Percentiles rank a stretch among this genome's conserved stretches.
Evolutionary conservation across 140 eudicot species (phyloP).

Genomic region (Ambrosia hybrid): DNA sequence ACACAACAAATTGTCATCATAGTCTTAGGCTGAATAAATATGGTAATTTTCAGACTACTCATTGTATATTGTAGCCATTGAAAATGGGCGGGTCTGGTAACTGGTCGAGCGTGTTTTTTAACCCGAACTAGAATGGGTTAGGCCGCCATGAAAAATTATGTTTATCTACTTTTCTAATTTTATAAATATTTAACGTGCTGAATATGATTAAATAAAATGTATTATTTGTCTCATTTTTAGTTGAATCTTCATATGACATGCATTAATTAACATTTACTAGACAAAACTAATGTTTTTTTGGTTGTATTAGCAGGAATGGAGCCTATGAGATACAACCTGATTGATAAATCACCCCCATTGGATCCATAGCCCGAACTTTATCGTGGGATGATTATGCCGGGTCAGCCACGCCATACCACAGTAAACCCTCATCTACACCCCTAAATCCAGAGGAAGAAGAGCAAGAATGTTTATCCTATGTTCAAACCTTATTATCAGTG

Average conservation of each 20-base stretch:
- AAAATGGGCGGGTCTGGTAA: no score
- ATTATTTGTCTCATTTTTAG: neutral
- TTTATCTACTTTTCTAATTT: no score
- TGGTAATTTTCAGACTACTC: constrained; percentile 43
- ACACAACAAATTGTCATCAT: constrained; percentile 30
- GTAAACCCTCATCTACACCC: constrained; percentile 46
- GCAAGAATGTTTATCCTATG: constrained; percentile 55
- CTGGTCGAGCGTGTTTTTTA: no score
- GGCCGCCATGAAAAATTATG: no score
- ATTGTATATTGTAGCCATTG: no score
- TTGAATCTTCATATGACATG: neutral
- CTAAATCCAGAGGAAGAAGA: constrained; percentile 57
- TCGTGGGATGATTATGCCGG: constrained; percentile 76
- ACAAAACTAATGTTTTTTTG: neutral
- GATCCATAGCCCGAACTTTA: constrained; percentile 92
- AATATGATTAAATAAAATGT: constrained; percentile 8
- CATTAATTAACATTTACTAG: neutral
- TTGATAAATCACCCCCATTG: constrained; percentile 95
- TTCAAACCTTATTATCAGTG: constrained; percentile 63
- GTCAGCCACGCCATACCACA: constrained; percentile 45
- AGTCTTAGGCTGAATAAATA: constrained; percentile 37
- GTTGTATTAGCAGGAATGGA: constrained; percentile 46
- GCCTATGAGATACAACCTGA: constrained; percentile 52
- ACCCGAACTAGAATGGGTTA: no score
- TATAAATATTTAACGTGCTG: neutral